These are phyloP conservation scores for Aspergillus ochraceoroseus DNA, from an alignment of 2,329 filamentous ascomycete species.

Conservation along the genomic window DNA sequence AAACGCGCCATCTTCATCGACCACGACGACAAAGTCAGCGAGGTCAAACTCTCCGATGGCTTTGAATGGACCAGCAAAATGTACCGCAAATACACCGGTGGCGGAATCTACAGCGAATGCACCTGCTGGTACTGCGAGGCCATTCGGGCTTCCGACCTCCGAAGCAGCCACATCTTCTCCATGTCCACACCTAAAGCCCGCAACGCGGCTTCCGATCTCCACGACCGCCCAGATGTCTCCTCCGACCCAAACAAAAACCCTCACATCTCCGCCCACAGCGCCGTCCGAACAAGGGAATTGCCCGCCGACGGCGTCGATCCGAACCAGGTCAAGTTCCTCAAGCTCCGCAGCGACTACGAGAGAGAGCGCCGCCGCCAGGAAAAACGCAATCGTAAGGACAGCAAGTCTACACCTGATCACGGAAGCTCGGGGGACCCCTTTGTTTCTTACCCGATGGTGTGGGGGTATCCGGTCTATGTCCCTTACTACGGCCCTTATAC, in stretches of 20 bases:
- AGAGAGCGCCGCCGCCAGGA: slow-evolving; percentile 31
- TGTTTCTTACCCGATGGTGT: slow-evolving; percentile 40
- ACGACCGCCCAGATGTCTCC: slow-evolving; percentile 42
- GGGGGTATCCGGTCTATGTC: slow-evolving; percentile 44
- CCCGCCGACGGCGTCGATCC: slow-evolving; percentile 7
- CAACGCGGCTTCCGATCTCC: slow-evolving; percentile 46
- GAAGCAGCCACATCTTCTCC: slow-evolving; percentile 38
- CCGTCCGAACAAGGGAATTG: slow-evolving; percentile 45
- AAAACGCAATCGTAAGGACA: slow-evolving; percentile 33
- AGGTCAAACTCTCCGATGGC: slow-evolving; percentile 56
- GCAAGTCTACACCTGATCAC: slow-evolving; percentile 18
- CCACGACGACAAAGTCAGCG: slow-evolving; percentile 79
- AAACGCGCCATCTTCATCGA: slow-evolving; percentile 60
- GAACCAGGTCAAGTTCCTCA: slow-evolving; percentile 34
- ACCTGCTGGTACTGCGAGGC: slow-evolving; percentile 62
- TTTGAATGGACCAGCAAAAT: slow-evolving; percentile 69
- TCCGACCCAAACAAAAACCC: slow-evolving; percentile 53
- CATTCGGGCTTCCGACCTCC: slow-evolving; percentile 55
- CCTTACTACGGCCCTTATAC: slow-evolving; percentile 48
- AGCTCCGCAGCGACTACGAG: slow-evolving; percentile 55
- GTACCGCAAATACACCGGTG: slow-evolving; percentile 61
- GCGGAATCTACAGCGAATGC: slow-evolving; percentile 53
- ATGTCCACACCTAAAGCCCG: slow-evolving; percentile 51
- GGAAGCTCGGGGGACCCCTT: no score
- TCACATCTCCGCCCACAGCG: slow-evolving; percentile 70